Evolutionary conservation across 2,329 filamentous ascomycete species (phyloP).

Genomic region (Beauveria pseudobassiana): DNA sequence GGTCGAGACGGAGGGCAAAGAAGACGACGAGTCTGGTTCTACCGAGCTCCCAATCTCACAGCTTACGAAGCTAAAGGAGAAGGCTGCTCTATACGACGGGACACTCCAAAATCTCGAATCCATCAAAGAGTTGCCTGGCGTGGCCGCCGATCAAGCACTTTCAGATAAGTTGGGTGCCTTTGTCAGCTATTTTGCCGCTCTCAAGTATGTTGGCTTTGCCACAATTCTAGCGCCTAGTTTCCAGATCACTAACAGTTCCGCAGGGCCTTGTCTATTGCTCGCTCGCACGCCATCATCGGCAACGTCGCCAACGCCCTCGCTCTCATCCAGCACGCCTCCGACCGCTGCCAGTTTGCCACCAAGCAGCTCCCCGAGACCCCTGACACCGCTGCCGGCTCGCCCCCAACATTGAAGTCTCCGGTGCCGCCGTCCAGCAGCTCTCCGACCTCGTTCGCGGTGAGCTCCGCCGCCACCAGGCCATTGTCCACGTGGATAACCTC

Average conservation of each 20-base stretch:
- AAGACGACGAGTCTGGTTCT: slow-evolving; percentile 35
- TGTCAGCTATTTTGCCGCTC: slow-evolving; percentile 73
- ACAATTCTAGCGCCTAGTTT: background rate
- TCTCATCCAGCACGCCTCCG: slow-evolving; percentile 65
- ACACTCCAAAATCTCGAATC: slow-evolving; percentile 86
- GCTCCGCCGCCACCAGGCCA: slow-evolving; percentile 72
- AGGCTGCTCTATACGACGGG: slow-evolving; percentile 83
- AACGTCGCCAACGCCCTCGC: slow-evolving; percentile 76
- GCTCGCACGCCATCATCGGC: slow-evolving; percentile 70
- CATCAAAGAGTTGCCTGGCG: slow-evolving; percentile 80
- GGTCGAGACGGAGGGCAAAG: slow-evolving; percentile 17
- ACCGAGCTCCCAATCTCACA: slow-evolving; percentile 65
- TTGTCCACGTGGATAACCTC: slow-evolving; percentile 73
- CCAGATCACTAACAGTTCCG: background rate
- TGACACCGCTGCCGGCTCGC: slow-evolving; percentile 25
- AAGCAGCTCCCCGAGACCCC: slow-evolving; percentile 33
- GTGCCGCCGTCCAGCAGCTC: slow-evolving; percentile 51
- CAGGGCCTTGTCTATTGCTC: slow-evolving; percentile 75
- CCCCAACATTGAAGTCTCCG: slow-evolving; percentile 62
- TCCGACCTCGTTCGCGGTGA: slow-evolving; percentile 58
- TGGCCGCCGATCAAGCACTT: slow-evolving; percentile 74
- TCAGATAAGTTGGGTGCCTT: slow-evolving; percentile 72
- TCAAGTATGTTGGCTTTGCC: slow-evolving; percentile 54
- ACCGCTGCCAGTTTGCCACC: slow-evolving; percentile 48
- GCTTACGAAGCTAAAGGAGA: slow-evolving; percentile 74